phyloP scores from a whole-genome alignment of 140 eudicot genomes.

The Anethum foeniculum region DNA sequence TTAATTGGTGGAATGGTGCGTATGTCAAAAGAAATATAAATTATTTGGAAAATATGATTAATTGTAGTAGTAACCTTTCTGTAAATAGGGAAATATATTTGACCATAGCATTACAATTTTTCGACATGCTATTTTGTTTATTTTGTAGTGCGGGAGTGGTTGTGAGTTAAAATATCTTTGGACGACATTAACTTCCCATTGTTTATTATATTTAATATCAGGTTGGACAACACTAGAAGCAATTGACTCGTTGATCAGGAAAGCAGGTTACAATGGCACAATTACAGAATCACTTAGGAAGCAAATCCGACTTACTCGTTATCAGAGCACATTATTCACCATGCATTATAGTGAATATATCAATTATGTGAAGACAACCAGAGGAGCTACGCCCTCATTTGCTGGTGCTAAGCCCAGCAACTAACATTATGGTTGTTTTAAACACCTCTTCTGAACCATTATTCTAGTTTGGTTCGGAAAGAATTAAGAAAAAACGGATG shows the following conservation, averaged over 20 bases:
- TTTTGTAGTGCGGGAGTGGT: neutral
- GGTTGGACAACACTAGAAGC: constrained; percentile 86
- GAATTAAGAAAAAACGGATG: neutral
- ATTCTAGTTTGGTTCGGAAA: constrained; percentile 6
- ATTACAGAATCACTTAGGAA: constrained; percentile 58
- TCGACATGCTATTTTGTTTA: neutral
- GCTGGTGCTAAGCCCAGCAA: constrained; percentile 37
- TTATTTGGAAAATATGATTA: neutral
- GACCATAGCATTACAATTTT: too few relatives aligned
- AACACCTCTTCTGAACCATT: constrained; percentile 6
- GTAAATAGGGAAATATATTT: neutral
- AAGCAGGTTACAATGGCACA: constrained; percentile 71
- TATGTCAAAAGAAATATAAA: neutral
- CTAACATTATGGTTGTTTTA: neutral
- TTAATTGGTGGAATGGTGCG: neutral
- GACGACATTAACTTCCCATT: neutral
- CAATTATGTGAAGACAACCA: constrained; percentile 52
- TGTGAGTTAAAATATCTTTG: neutral
- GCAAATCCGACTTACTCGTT: constrained; percentile 59
- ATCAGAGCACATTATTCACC: constrained; percentile 64
- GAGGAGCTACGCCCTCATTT: constrained; percentile 50
- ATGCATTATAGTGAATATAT: constrained; percentile 60
- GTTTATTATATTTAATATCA: constrained; percentile 15
- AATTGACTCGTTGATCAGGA: constrained; percentile 58
- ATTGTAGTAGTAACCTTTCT: neutral